Percentiles rank a stretch among this genome's conserved stretches.
Evolutionary conservation across 2,329 filamentous ascomycete genomes (phyloP).

Genomic region (Pseudogymnoascus sp.): DNA sequence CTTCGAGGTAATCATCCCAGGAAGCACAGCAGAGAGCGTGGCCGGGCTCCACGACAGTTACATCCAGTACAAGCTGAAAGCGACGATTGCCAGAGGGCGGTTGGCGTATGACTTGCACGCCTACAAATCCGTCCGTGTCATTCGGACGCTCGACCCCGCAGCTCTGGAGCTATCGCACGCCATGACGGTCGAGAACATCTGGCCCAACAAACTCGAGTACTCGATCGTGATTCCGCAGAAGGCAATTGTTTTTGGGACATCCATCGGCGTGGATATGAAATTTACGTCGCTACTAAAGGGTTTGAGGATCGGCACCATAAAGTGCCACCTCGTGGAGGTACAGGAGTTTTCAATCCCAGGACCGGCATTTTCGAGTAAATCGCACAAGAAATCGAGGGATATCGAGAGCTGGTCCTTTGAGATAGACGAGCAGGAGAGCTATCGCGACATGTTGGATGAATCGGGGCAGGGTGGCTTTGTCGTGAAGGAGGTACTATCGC

Average conservation of each 20-base stretch:
- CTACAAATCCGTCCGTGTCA: conserved; percentile 69
- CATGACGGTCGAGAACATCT: conserved; percentile 94
- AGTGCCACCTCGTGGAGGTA: conserved; percentile 69
- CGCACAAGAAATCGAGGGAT: conserved; percentile 56
- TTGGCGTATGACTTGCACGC: conserved; percentile 79
- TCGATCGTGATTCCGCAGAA: conserved; percentile 89
- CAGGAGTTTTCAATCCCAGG: conserved; percentile 56
- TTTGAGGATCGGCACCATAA: conserved; percentile 73
- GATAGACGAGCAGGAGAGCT: conserved; percentile 51
- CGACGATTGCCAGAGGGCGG: conserved; percentile 78
- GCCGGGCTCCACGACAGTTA: conserved; percentile 82
- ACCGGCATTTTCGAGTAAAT: conserved; percentile 39
- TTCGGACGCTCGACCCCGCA: conserved; percentile 67
- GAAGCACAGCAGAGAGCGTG: conserved; percentile 72
- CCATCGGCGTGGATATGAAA: conserved; percentile 73
- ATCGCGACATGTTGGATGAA: conserved; percentile 61
- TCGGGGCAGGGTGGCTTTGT: conserved; percentile 58
- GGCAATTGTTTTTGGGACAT: conserved; percentile 88
- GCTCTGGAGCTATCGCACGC: conserved; percentile 74
- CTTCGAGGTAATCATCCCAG: conserved; percentile 66
- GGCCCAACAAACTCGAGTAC: conserved; percentile 97
- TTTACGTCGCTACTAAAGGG: conserved; percentile 86
- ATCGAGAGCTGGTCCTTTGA: conserved; percentile 52
- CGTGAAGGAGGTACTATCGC: conserved; percentile 51
- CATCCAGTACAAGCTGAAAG: conserved; percentile 85